These are phyloP conservation scores for Mucor sp. DNA, from an alignment of 371 early-diverging fungal genomes.

Conservation along the genomic window DNA sequence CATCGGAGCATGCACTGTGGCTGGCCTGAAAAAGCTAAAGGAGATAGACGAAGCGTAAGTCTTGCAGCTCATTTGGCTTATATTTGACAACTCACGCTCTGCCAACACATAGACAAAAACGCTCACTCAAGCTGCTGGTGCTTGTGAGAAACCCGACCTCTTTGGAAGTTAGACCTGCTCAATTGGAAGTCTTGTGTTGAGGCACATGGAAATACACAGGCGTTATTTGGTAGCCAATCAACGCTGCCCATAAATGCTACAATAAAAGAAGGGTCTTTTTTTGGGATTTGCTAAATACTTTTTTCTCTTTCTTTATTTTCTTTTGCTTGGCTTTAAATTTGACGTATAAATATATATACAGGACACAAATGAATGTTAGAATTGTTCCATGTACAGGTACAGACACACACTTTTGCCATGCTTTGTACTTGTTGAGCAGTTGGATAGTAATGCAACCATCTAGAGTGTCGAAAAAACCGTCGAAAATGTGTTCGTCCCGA, in stretches of 20 bases:
- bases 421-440: no score
- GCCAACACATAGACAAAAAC: slow-evolving; percentile 37
- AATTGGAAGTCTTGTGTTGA: slow-evolving; percentile 16
- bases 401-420: not conserved
- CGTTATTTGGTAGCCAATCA: not conserved
- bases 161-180: slow-evolving; percentile 53
- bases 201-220: not conserved
- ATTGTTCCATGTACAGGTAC: slow-evolving; percentile 15
- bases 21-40: slow-evolving; percentile 35
- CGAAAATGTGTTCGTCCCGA: slow-evolving; percentile 15
- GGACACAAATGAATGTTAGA: slow-evolving; percentile 9
- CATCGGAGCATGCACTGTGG: slow-evolving; percentile 56
- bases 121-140: slow-evolving; percentile 46
- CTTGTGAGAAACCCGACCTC: slow-evolving; percentile 56
- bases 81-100: no score
- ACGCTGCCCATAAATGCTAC: not conserved
- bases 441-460: no score
- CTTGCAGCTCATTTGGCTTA: no score
- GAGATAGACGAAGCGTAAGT: slow-evolving; percentile 35
- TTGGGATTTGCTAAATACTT: not conserved
- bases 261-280: not conserved
- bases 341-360: no score
- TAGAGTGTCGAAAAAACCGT: slow-evolving; percentile 23
- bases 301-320: not conserved
- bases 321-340: not conserved